Evolutionary conservation across 169 alveolate genomes (phyloP), one percentile per base, ranked within the genome.

Genomic region (Cyclospora cayetanensis): DNA sequence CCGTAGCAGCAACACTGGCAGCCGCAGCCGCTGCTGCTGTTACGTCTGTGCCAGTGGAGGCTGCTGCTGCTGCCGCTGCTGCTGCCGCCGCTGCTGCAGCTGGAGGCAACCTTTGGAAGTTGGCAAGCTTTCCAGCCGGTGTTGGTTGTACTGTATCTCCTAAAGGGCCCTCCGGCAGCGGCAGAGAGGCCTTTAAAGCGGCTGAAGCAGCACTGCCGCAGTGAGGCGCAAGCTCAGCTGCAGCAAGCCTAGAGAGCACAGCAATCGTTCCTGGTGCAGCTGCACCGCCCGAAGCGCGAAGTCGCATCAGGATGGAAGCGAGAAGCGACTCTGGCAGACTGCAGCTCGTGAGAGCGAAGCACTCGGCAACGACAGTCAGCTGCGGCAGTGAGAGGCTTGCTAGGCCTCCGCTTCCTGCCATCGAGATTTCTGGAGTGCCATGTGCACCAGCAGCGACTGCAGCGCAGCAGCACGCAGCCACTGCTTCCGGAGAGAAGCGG

Each of bases 401-500:
- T 39, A 72, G 53, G 25, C 84, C 84, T 20, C 63, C 63, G 18
- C 63, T 20, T 41, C 31, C 29, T 41, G 53, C 84, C 41, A 34
- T n/a, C n/a, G n/a, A n/a, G n/a, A 60, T 27, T 68, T 41, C 27
- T 68, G 82, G 52, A 7, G 82, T 3, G 2, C 29, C 31, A 15
- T 20, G 5, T 68, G 82, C 18, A 34, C 63, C 84, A 72, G 84
- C 84, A 72, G 84, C 84, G 41, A 60, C 84, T 35, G 37, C 82
- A 4, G 82, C 82, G 41, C 63, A 53, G 84, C 84, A 72, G 84
- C 84, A 72, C 35, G 84, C 84, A 72, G 84, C 84, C 35, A 72
- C 60, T 5, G 84, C 84, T n/a, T 72, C 84, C 22, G 84, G 41
- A 1, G 63, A 37, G 41, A 72, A 39, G 37, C 63, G 60, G 52